phyloP scores from a whole-genome alignment of 345 rosid genomes.

The Xanthoceras sorbifolium region DNA sequence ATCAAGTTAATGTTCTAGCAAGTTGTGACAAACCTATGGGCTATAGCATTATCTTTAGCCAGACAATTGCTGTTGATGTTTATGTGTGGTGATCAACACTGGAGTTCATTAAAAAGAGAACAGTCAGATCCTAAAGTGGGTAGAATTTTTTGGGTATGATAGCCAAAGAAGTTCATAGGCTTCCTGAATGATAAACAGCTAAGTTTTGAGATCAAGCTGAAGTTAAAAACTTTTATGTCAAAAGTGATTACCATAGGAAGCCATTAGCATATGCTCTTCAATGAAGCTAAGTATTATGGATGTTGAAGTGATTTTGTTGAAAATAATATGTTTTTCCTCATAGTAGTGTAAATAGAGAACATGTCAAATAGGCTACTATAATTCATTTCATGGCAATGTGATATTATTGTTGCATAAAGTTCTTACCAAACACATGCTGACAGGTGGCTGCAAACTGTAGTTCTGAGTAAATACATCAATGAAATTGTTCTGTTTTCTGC shows the following conservation, averaged over 20 bases:
- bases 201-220: background rate
- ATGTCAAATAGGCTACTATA: background rate
- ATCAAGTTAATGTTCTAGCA: background rate
- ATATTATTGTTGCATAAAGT: background rate
- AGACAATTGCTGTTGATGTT: background rate
- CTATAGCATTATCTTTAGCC: background rate
- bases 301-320: background rate
- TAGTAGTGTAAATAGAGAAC: background rate
- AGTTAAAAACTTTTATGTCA: background rate
- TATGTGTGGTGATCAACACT: background rate
- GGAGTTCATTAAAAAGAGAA: background rate
- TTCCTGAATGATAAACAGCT: background rate
- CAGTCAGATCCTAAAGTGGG: background rate
- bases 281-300: background rate
- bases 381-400: background rate
- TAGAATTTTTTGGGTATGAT: background rate
- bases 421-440: background rate
- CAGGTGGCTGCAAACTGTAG: background rate
- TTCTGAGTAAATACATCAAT: background rate
- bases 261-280: background rate
- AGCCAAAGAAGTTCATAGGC: background rate
- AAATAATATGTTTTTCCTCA: background rate
- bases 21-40: background rate
- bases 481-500: constrained; percentile 1
- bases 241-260: background rate